Percentiles rank a stretch among this genome's conserved stretches.
Conservation (phyloP, 768 basidiomycete genomes). For the Dioszegia hungarica region DNA sequence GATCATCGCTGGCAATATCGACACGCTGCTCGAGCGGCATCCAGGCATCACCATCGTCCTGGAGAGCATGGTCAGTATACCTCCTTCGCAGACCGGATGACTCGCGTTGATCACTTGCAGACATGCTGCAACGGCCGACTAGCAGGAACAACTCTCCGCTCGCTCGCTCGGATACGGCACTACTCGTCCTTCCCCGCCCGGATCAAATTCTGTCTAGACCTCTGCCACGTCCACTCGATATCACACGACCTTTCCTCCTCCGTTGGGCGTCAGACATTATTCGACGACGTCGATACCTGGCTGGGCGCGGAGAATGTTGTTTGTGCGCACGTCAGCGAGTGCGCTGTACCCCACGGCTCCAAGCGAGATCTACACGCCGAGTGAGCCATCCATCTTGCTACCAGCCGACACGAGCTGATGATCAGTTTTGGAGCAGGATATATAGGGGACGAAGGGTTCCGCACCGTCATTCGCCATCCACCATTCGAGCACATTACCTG, state of each 20-base stretch:
- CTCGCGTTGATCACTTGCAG: no score
- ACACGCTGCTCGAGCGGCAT: background rate
- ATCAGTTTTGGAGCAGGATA: slow-evolving; percentile 7
- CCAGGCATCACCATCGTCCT: slow-evolving; percentile 7
- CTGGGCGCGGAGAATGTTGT: slow-evolving; percentile 14
- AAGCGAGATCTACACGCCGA: slow-evolving; percentile 1
- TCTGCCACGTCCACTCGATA: slow-evolving; percentile 10
- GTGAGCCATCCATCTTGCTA: background rate
- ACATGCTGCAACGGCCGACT: background rate
- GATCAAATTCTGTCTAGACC: slow-evolving; percentile 16
- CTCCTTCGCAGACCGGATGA: no score
- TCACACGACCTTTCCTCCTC: slow-evolving; percentile 2
- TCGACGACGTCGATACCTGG: background rate
- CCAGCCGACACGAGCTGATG: background rate
- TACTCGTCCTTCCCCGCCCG: background rate
- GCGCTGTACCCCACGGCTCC: background rate
- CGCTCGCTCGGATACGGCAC: background rate
- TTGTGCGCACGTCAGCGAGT: slow-evolving; percentile 13
- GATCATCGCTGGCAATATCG: slow-evolving; percentile 1
- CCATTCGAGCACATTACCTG: background rate
- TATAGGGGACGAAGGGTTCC: slow-evolving; percentile 10
- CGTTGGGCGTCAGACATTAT: background rate
- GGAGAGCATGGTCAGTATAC: slow-evolving; percentile 12
- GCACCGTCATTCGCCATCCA: slow-evolving; percentile 6
- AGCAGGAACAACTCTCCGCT: background rate